Conservation (phyloP, 352 stramenopile species). For the Phytophthora europaea region DNA sequence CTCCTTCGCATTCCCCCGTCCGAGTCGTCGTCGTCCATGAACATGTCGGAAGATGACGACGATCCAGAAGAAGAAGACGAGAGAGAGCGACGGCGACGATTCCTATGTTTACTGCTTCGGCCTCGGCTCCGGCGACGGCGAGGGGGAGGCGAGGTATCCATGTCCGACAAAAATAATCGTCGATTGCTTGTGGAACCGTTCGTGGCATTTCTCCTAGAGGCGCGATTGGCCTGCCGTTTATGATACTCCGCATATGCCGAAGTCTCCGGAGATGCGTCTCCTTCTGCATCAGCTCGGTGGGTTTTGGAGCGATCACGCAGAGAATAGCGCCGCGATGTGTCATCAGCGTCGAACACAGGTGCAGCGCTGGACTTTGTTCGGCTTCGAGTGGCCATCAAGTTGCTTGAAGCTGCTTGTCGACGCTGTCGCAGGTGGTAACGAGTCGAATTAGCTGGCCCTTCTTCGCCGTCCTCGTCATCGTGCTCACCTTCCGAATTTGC, state of each 20-base stretch:
- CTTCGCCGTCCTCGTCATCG: constrained; percentile 37
- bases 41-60: constrained; percentile 64
- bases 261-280: constrained; percentile 43
- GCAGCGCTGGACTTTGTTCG: constrained; percentile 30
- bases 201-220: constrained; percentile 27
- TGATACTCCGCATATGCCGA: constrained; percentile 71
- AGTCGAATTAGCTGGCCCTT: constrained; percentile 42
- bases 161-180: constrained; percentile 39
- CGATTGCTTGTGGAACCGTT: constrained; percentile 36
- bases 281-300: constrained; percentile 42
- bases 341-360: constrained; percentile 22
- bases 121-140: constrained; percentile 31
- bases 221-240: constrained; percentile 66
- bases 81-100: constrained; percentile 45
- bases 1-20: constrained; percentile 76
- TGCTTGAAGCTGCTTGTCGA: constrained; percentile 19
- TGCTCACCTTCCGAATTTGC: constrained; percentile 40
- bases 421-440: constrained; percentile 57
- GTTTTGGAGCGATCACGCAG: constrained; percentile 81
- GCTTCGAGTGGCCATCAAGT: constrained; percentile 35
- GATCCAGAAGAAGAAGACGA: constrained; percentile 55
- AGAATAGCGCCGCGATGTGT: constrained; percentile 59
- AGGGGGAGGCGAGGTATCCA: constrained; percentile 34
- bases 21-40: constrained; percentile 67
- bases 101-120: constrained; percentile 35